Evolutionary conservation across 2,329 filamentous ascomycete species (phyloP).

Genomic region (Pseudogymnoascus pannorum): DNA sequence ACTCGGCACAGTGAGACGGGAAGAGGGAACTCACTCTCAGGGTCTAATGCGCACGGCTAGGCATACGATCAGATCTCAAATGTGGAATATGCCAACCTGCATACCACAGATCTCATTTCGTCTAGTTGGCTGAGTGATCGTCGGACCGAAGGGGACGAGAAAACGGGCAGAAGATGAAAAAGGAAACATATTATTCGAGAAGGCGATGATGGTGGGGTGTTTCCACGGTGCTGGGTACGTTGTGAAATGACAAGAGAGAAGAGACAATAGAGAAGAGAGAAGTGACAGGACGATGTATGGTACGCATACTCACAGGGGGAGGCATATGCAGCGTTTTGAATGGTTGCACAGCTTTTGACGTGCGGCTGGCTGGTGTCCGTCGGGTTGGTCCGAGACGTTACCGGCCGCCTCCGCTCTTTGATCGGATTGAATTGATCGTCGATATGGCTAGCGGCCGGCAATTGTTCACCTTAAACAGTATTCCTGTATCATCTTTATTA

Average conservation of each 20-base stretch:
- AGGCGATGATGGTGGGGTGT: background rate
- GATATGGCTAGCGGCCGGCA: background rate
- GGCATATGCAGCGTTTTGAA: background rate
- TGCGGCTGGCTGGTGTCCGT: background rate
- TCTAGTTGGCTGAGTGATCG: background rate
- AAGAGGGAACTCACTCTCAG: background rate
- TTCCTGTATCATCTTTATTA: background rate
- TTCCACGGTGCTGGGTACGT: background rate
- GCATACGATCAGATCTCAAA: constrained; percentile 5
- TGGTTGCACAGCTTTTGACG: background rate
- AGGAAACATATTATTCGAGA: background rate
- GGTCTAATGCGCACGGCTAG: background rate
- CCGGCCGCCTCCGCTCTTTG: background rate
- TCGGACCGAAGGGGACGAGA: background rate
- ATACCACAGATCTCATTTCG: background rate
- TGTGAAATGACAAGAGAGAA: constrained; percentile 1
- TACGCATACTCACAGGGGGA: background rate
- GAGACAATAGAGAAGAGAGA: background rate
- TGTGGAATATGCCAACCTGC: background rate
- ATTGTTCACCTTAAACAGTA: background rate
- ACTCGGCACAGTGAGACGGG: background rate
- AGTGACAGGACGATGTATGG: background rate
- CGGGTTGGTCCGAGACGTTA: constrained; percentile 4
- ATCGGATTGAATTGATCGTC: background rate
- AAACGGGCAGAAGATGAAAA: background rate